A percentile compares a stretch with the other conserved stretches of the same genome.
phyloP scores from a whole-genome alignment of 768 basidiomycete species.

The Kwoniella shandongensis region DNA sequence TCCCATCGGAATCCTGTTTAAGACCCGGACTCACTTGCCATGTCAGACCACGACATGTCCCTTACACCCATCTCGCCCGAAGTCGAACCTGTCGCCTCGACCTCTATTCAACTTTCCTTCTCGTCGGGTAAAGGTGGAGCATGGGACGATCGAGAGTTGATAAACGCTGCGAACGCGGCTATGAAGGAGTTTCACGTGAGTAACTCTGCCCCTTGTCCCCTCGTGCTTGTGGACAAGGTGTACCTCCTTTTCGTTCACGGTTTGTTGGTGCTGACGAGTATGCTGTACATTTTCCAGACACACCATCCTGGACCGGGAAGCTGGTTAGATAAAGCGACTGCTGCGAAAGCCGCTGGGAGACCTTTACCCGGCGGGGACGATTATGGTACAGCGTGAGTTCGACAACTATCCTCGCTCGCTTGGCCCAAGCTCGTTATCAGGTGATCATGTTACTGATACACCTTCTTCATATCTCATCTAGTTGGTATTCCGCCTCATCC shows the following conservation, averaged over 20 bases:
- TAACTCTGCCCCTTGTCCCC: conserved; percentile 6
- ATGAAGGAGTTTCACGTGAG: conserved; percentile 50
- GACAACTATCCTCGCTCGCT: too few species aligned
- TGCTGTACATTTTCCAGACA: too few species aligned
- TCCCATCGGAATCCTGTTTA: too few species aligned
- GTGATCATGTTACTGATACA: too few species aligned
- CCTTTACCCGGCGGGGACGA: conserved; percentile 33
- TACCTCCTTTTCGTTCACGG: too few species aligned
- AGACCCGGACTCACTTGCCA: too few species aligned
- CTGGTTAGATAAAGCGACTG: conserved; percentile 52
- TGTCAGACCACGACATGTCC: conserved; percentile 14
- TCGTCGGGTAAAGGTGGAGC: conserved; percentile 20
- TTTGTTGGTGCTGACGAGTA: too few species aligned
- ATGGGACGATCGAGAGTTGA: conserved; percentile 52
- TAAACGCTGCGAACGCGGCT: conserved; percentile 47
- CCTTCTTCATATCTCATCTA: neutral
- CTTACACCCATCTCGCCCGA: conserved; percentile 4
- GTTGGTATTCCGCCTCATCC: conserved; percentile 24
- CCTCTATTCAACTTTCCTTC: conserved; percentile 26
- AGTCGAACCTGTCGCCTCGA: neutral
- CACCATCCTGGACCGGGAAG: conserved; percentile 49
- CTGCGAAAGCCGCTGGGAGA: conserved; percentile 40
- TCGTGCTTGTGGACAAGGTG: too few species aligned
- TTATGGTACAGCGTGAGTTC: conserved; percentile 33
- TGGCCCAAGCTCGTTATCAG: too few species aligned